Base-by-base conservation (phyloP, 805 yeast genomes). In the Pichia cephalocereana region DNA sequence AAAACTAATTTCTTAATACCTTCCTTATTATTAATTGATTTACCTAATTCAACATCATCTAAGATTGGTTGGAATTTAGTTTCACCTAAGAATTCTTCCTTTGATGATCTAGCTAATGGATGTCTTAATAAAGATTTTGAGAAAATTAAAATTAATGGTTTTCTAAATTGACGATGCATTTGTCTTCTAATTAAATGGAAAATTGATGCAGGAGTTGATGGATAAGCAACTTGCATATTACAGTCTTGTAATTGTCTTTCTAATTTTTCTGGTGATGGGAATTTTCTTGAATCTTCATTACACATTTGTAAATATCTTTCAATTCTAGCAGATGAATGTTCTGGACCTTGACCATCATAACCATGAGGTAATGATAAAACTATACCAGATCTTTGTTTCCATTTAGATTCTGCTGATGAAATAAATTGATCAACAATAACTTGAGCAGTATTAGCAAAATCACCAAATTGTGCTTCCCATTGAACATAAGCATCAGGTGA, bases 381-480 rank as follows among this genome's bases (percentile, higher is more conserved):
- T 51, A 93, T 66, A 67, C 99, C 99, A 14, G 96, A 87, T 72
- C 99, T 86, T 77, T 93, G 99, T 68, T 87, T 86, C 99, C 99
- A 93, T 74, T 93, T 93, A 57, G 90, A 80, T 74, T 93, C 99
- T 68, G 95, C 99, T 65, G 90, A 87, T 41, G 97, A 86, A 64
- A 93, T 79, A 68, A 93, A 93, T 75, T 93, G 99, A 70, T 93
- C 99, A 59, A 87, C 77, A 59, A 93, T 86, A 55, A 93, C 98
- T 75, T 93, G 99, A 18, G 97, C 99, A 57, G 98, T 93, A 78
- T 93, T 93, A 63, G 99, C 99, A 63, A 93, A 93, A 74, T 93
- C 99, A 80, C 99, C 99, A 61, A 93, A 93, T 76, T 93, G 99
- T 50, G 98, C 99, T 74, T 93, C 99, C 99, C 99, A 93, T 75